These are phyloP conservation scores for Populus deltoides DNA, from an alignment of 345 rosid genomes.

Conservation along the genomic window DNA sequence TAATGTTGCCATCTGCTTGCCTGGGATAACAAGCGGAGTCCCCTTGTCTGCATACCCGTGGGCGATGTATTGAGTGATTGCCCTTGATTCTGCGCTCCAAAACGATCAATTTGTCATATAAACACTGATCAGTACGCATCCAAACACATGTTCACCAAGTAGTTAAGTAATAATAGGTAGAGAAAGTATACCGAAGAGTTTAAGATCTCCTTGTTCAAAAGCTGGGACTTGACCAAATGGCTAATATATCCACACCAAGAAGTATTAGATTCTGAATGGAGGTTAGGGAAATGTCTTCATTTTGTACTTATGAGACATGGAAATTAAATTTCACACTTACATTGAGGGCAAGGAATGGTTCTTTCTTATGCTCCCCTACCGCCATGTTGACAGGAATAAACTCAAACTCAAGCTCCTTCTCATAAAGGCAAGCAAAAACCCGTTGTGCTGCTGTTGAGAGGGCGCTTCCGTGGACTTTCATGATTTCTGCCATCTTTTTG, in stretches of 20 bases:
- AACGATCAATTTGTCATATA: too few relatives aligned
- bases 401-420: constrained; percentile 33
- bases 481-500: not conserved
- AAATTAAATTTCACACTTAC: not conserved
- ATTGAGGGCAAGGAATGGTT: constrained; percentile 24
- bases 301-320: too few relatives aligned
- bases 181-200: constrained; percentile 55
- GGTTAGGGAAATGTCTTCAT: too few relatives aligned
- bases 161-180: not conserved
- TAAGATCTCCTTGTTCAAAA: constrained; percentile 63
- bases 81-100: constrained; percentile 66
- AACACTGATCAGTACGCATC: too few relatives aligned
- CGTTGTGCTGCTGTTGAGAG: constrained; percentile 2
- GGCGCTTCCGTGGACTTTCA: constrained; percentile 24
- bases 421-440: constrained; percentile 25
- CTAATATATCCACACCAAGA: constrained; percentile 31
- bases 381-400: constrained; percentile 21
- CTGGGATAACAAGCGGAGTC: constrained; percentile 39
- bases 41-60: constrained; percentile 52
- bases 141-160: too few relatives aligned
- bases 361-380: constrained; percentile 30
- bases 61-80: constrained; percentile 63
- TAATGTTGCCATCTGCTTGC: constrained; percentile 29
- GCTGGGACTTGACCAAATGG: constrained; percentile 88
- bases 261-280: too few relatives aligned